Percentiles rank a stretch among this genome's conserved stretches.
Conservation (phyloP, 331 rosid species). For the Arachis monticola region DNA sequence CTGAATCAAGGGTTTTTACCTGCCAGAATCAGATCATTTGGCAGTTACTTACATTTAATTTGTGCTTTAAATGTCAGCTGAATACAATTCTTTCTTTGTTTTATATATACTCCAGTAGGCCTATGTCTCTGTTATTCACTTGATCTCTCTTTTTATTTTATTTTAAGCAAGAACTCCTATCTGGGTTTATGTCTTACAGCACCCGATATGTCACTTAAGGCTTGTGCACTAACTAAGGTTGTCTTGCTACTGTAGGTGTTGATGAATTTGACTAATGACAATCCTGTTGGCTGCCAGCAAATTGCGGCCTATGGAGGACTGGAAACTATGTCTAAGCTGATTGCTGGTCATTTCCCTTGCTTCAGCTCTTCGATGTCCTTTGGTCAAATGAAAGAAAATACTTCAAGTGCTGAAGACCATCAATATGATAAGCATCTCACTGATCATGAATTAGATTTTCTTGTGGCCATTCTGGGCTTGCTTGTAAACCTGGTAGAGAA, state of each 20-base stretch:
- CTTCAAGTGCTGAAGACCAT: constrained; percentile 44
- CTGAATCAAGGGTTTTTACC: constrained; percentile 36
- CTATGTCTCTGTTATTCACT: background rate
- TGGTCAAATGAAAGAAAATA: constrained; percentile 48
- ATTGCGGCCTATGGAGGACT: constrained; percentile 89
- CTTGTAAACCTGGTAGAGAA: constrained; percentile 97
- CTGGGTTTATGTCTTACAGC: constrained; percentile 6
- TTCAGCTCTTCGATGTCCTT: constrained; percentile 64
- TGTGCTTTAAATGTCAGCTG: constrained; percentile 22
- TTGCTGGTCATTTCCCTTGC: constrained; percentile 89
- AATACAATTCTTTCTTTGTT: constrained; percentile 25
- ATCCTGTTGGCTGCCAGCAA: constrained; percentile 89
- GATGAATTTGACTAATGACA: constrained; percentile 97
- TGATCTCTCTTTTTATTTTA: background rate
- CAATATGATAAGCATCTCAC: constrained; percentile 64
- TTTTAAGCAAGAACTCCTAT: background rate
- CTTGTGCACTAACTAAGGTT: constrained; percentile 28
- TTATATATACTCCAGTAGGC: background rate
- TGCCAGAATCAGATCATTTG: constrained; percentile 6
- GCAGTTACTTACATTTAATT: constrained; percentile 15
- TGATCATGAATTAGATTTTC: constrained; percentile 93
- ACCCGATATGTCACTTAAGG: constrained; percentile 7
- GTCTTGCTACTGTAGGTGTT: constrained; percentile 68
- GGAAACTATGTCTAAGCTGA: constrained; percentile 85
- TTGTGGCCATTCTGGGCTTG: constrained; percentile 95